Evolutionary conservation across 2,329 filamentous ascomycete genomes (phyloP).

Genomic region (Triangularia verruculosa): DNA sequence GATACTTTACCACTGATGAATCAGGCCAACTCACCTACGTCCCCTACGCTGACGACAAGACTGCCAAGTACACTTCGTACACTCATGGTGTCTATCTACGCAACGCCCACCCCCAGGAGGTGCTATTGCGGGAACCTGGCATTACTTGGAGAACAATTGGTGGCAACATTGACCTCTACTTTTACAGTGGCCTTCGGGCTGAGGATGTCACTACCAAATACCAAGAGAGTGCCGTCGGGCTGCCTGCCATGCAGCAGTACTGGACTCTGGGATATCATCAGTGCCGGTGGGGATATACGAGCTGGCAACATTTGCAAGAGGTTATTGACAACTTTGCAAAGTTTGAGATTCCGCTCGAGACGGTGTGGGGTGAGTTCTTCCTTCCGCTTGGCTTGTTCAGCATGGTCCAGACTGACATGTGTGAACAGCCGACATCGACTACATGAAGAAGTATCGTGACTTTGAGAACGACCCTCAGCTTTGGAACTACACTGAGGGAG

Average conservation of each 20-base stretch:
- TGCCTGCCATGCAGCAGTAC: constrained; percentile 78
- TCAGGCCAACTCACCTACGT: constrained; percentile 51
- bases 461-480: constrained; percentile 59
- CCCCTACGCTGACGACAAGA: constrained; percentile 50
- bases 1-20: constrained; percentile 62
- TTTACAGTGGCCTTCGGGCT: constrained; percentile 70
- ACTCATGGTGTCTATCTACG: constrained; percentile 76
- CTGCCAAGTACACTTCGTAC: constrained; percentile 58
- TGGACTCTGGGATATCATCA: constrained; percentile 81
- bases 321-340: constrained; percentile 65
- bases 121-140: constrained; percentile 60
- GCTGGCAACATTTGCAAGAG: constrained; percentile 65
- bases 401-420: constrained; percentile 8
- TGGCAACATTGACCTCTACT: constrained; percentile 75
- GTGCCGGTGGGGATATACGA: constrained; percentile 77
- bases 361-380: constrained; percentile 58
- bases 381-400: background rate
- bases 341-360: constrained; percentile 67
- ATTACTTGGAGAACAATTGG: constrained; percentile 74
- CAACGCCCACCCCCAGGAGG: constrained; percentile 73
- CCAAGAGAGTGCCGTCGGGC: constrained; percentile 61
- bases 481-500: constrained; percentile 58
- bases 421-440: constrained; percentile 62
- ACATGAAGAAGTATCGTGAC: constrained; percentile 62
- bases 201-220: constrained; percentile 69